Percentiles rank a stretch among this genome's conserved stretches.
phyloP scores from a whole-genome alignment of 768 basidiomycete genomes.

The Podaxis mareebaensis region DNA sequence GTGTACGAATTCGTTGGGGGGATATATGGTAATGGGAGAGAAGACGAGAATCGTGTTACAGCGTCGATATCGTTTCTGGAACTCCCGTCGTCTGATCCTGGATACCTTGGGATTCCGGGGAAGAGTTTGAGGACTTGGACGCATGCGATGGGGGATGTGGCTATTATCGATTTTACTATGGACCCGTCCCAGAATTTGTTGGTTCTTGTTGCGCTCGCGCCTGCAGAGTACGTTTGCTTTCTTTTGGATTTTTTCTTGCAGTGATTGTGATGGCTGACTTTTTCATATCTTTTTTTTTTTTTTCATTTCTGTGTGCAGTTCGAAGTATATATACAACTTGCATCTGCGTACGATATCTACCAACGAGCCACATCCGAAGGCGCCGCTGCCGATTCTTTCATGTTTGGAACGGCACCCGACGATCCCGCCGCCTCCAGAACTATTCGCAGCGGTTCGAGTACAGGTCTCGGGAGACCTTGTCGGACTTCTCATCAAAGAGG shows the following conservation, averaged over 20 bases:
- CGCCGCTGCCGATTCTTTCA: slow-evolving; percentile 37
- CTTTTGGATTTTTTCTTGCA: too few species aligned
- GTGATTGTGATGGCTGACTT: not conserved
- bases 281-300: not conserved
- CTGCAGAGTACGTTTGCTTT: slow-evolving; percentile 36
- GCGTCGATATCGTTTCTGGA: slow-evolving; percentile 51
- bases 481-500: slow-evolving; percentile 51
- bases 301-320: slow-evolving; percentile 27
- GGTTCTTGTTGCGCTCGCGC: slow-evolving; percentile 46
- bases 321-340: slow-evolving; percentile 45
- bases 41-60: slow-evolving; percentile 40
- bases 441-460: slow-evolving; percentile 43
- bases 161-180: slow-evolving; percentile 58
- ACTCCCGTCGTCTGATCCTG: slow-evolving; percentile 38
- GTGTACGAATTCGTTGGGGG: slow-evolving; percentile 55
- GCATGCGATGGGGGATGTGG: slow-evolving; percentile 41
- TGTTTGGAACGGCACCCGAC: slow-evolving; percentile 36
- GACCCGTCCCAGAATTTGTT: slow-evolving; percentile 56
- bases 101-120: slow-evolving; percentile 22
- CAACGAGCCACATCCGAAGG: slow-evolving; percentile 50
- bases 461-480: slow-evolving; percentile 48
- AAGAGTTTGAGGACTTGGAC: slow-evolving; percentile 40
- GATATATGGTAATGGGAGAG: slow-evolving; percentile 50
- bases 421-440: slow-evolving; percentile 29
- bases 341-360: slow-evolving; percentile 52